Evolutionary conservation across 1,139 yeast species (phyloP).

Genomic region (Taphrina pruni): DNA sequence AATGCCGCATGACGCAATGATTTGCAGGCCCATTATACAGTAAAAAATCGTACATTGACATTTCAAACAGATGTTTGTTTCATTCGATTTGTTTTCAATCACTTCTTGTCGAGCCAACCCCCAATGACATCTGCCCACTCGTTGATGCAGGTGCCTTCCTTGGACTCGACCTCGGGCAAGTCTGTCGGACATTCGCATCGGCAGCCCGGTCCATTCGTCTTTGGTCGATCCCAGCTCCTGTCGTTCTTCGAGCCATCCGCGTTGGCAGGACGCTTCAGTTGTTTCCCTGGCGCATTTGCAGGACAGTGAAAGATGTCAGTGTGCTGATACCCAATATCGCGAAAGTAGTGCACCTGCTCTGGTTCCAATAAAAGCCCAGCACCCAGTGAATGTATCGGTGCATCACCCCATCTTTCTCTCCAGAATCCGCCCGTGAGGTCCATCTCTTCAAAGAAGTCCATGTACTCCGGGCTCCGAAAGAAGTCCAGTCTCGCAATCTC

Average conservation of each 20-base stretch:
- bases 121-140: slow-evolving; percentile 59
- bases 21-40: background rate
- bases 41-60: slow-evolving; percentile 3
- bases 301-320: slow-evolving; percentile 86
- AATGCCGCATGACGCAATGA: slow-evolving; percentile 13
- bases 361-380: slow-evolving; percentile 72
- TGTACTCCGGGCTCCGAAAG: slow-evolving; percentile 68
- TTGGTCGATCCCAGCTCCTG: slow-evolving; percentile 57
- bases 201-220: slow-evolving; percentile 74
- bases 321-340: slow-evolving; percentile 88
- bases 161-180: slow-evolving; percentile 62
- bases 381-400: slow-evolving; percentile 87
- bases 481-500: slow-evolving; percentile 83
- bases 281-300: slow-evolving; percentile 58
- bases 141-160: slow-evolving; percentile 61
- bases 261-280: slow-evolving; percentile 51
- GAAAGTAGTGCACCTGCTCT: slow-evolving; percentile 78
- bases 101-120: slow-evolving; percentile 45
- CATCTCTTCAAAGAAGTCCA: slow-evolving; percentile 67
- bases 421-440: slow-evolving; percentile 81
- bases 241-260: slow-evolving; percentile 49
- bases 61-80: background rate
- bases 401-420: slow-evolving; percentile 94
- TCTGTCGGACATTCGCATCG: slow-evolving; percentile 76
- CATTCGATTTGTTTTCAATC: no score